Base-by-base conservation (phyloP, 495 filamentous ascomycete species). In the Chaetomidium leptoderma region DNA sequence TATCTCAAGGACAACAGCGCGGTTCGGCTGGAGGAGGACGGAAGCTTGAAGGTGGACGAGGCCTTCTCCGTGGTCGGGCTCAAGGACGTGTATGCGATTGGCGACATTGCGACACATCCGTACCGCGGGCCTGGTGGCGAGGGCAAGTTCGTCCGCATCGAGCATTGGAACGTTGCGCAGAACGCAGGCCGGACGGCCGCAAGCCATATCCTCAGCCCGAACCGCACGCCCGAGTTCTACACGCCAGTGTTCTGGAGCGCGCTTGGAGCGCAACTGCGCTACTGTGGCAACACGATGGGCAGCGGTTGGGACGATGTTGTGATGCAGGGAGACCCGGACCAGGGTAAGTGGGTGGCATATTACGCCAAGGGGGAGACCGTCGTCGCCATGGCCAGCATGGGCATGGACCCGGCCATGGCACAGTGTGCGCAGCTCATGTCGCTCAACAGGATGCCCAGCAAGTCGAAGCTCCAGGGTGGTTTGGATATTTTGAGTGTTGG, bases 81-180 rank as follows among this genome's bases (percentile, higher is more conserved):
- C 1, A 78, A 86, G 49, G 85, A 90, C 64, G 92, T 96, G 52
- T 97, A 88, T 67, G 93, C 93, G 37, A 86, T 98, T 59, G 93
- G 93, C 48, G 93, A 98, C 68, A 97, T 98, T 54, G 92, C 93
- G 8, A 93, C 91, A 2, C 96, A 90, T 66, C 92, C 92, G 0
- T 98, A 97, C 74, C 81, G 90, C 68, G 92, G 92, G 2, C 92
- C 92, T 0, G 90, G 89, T n/a, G 82, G 87, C 2, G 74, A 85
- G 59, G 87, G 89, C 53, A 77, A 75, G 5, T 76, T 76, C 26
- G 81, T 76, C 6, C 76, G 90, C 55, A 96, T 96, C 70, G 95
- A 98, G 76, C 93, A 98, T 70, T 98, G 92, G 92, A 91, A 97
- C 70, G 93, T 98, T 2, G 93, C 93, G 3, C 93, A 97, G 72